Percentiles rank a stretch among this genome's conserved stretches.
These are phyloP conservation scores for Kodamaea kakaduensis DNA, from an alignment of 805 yeast genomes.

Conservation along the genomic window DNA sequence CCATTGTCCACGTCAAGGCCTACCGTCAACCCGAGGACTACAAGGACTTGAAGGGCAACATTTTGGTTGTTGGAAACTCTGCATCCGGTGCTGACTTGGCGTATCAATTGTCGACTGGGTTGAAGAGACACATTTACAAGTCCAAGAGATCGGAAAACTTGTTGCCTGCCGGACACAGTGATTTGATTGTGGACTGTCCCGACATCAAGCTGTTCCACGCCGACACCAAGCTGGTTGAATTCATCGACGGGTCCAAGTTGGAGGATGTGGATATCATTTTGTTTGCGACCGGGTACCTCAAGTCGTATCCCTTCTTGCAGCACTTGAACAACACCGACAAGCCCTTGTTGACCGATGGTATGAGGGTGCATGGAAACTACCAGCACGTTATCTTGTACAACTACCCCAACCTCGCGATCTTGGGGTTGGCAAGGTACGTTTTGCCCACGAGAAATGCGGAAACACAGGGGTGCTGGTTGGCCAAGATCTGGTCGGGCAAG, in stretches of 20 bases:
- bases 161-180: slow-evolving; percentile 43
- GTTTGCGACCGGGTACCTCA: slow-evolving; percentile 39
- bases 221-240: slow-evolving; percentile 23
- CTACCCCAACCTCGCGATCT: slow-evolving; percentile 42
- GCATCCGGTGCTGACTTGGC: slow-evolving; percentile 75
- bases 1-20: slow-evolving; percentile 33
- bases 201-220: slow-evolving; percentile 41
- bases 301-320: slow-evolving; percentile 32
- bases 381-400: slow-evolving; percentile 44
- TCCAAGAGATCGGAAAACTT: slow-evolving; percentile 45
- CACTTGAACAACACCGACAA: slow-evolving; percentile 13
- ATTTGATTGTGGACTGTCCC: slow-evolving; percentile 37
- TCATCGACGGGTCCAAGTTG: slow-evolving; percentile 23
- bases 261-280: slow-evolving; percentile 25
- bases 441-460: slow-evolving; percentile 50
- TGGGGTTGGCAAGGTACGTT: slow-evolving; percentile 43
- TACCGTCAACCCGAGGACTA: slow-evolving; percentile 24
- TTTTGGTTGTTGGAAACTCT: slow-evolving; percentile 69
- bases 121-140: slow-evolving; percentile 42
- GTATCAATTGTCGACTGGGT: slow-evolving; percentile 48
- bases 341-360: slow-evolving; percentile 28
- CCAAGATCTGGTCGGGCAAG: slow-evolving; percentile 41
- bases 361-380: slow-evolving; percentile 35
- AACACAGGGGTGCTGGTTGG: slow-evolving; percentile 43
- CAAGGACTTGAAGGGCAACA: slow-evolving; percentile 27